Evolutionary conservation across 768 basidiomycete species (phyloP).

Genomic region (Pholiota conissans): DNA sequence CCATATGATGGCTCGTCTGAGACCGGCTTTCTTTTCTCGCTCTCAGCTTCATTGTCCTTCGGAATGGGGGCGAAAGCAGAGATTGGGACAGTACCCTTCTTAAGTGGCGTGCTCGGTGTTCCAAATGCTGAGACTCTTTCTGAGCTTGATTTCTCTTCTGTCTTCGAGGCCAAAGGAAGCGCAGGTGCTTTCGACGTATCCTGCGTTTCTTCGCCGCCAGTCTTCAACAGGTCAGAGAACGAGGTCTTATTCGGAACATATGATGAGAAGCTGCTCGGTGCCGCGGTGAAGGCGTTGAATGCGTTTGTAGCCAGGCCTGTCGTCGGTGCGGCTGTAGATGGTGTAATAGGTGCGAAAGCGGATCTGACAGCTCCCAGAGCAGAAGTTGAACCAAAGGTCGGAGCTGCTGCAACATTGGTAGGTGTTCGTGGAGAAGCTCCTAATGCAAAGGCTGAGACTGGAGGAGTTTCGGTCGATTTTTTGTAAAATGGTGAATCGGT

Average conservation of each 20-base stretch:
- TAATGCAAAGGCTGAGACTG: constrained; percentile 38
- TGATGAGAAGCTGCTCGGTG: constrained; percentile 40
- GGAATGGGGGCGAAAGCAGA: constrained; percentile 6
- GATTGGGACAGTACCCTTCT: not conserved
- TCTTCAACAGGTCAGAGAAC: constrained; percentile 58
- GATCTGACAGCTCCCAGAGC: constrained; percentile 33
- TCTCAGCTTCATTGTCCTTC: constrained; percentile 2
- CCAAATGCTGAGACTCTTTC: not conserved
- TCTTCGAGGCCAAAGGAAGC: not conserved
- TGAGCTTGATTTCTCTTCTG: not conserved
- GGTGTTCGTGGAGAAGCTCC: constrained; percentile 22
- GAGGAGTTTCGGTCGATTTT: constrained; percentile 30
- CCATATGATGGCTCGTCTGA: constrained; percentile 12
- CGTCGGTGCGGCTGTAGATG: constrained; percentile 25
- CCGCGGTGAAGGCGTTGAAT: constrained; percentile 53
- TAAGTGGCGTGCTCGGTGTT: not conserved
- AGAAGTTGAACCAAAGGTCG: constrained; percentile 40
- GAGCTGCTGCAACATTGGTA: constrained; percentile 21
- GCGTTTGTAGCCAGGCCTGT: constrained; percentile 35
- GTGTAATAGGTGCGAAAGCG: constrained; percentile 27
- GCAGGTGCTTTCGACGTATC: constrained; percentile 10
- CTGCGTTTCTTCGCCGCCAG: constrained; percentile 19
- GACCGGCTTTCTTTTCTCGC: not conserved
- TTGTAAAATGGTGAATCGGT: constrained; percentile 56
- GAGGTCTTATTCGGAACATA: constrained; percentile 46